Percentiles rank a stretch among this genome's conserved stretches.
phyloP scores from a whole-genome alignment of 2,329 filamentous ascomycete species.

The Diplodia seriata region DNA sequence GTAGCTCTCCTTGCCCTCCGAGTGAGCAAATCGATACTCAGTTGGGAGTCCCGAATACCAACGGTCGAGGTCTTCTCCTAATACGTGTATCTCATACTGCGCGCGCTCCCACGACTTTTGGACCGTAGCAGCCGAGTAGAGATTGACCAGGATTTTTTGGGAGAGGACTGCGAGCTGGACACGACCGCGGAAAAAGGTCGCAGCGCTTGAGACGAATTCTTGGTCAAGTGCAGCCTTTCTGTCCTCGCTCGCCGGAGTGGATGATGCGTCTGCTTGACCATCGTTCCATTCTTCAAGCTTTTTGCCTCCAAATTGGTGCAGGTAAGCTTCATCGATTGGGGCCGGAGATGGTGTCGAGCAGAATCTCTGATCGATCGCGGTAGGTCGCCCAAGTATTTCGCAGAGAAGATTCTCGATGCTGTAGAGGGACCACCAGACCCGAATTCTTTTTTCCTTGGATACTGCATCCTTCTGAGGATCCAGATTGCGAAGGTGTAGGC shows the following conservation, averaged over 20 bases:
- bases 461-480: slow-evolving; percentile 37
- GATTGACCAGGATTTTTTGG: slow-evolving; percentile 40
- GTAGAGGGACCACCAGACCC: slow-evolving; percentile 52
- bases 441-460: slow-evolving; percentile 45
- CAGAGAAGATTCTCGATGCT: slow-evolving; percentile 47
- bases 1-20: slow-evolving; percentile 9
- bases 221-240: background rate
- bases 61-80: slow-evolving; percentile 43
- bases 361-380: slow-evolving; percentile 40
- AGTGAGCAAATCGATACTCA: slow-evolving; percentile 40
- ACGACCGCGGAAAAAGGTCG: slow-evolving; percentile 33
- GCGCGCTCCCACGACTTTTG: slow-evolving; percentile 46
- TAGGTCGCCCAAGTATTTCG: slow-evolving; percentile 49
- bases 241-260: background rate
- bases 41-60: slow-evolving; percentile 44
- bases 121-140: slow-evolving; percentile 44
- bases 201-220: background rate
- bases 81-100: slow-evolving; percentile 41
- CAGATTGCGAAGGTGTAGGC: slow-evolving; percentile 48
- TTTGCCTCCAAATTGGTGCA: background rate
- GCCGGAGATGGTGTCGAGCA: slow-evolving; percentile 45
- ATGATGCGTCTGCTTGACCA: background rate
- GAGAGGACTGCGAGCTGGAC: slow-evolving; percentile 42
- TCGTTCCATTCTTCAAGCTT: slow-evolving; percentile 3
- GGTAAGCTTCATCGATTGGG: slow-evolving; percentile 37